Conservation (phyloP, 345 rosid genomes). For the Heritiera fomes region DNA sequence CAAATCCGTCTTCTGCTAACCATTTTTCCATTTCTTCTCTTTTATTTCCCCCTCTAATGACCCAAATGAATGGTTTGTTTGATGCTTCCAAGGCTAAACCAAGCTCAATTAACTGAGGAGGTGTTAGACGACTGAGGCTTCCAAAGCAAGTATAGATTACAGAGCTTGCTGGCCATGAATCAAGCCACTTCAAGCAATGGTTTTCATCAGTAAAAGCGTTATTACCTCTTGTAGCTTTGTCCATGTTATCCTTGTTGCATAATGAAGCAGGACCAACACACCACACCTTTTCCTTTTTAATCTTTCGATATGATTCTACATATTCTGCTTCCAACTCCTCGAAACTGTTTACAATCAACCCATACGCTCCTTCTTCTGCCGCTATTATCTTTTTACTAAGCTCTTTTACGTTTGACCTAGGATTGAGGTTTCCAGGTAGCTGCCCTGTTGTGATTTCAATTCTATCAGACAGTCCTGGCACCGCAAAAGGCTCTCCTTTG, state of each 20-base stretch:
- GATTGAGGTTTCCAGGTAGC: slow-evolving; percentile 21
- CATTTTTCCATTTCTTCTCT: background rate
- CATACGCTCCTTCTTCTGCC: slow-evolving; percentile 25
- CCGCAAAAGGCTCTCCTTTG: slow-evolving; percentile 29
- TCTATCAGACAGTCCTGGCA: slow-evolving; percentile 35
- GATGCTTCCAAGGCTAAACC: slow-evolving; percentile 52
- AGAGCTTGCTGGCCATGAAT: slow-evolving; percentile 27
- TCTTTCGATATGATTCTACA: slow-evolving; percentile 25
- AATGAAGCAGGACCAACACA: slow-evolving; percentile 48
- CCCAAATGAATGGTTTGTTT: slow-evolving; percentile 38
- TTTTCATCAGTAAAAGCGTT: slow-evolving; percentile 7
- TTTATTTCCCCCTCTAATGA: slow-evolving; percentile 14
- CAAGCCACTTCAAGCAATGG: slow-evolving; percentile 43
- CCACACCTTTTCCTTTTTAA: slow-evolving; percentile 36
- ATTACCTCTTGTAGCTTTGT: slow-evolving; percentile 41
- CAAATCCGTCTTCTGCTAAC: slow-evolving; percentile 34
- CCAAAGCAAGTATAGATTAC: slow-evolving; percentile 53
- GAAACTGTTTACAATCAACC: slow-evolving; percentile 39
- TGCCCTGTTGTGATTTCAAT: slow-evolving; percentile 31
- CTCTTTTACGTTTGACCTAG: slow-evolving; percentile 11
- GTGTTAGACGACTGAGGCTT: slow-evolving; percentile 33
- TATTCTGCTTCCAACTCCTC: slow-evolving; percentile 43
- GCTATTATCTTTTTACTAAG: background rate
- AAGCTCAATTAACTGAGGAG: slow-evolving; percentile 40
- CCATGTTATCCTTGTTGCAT: slow-evolving; percentile 23